Evolutionary conservation across 2,329 filamentous ascomycete genomes (phyloP), one percentile per base, ranked within the genome.

Genomic region (Fusarium proliferatum): DNA sequence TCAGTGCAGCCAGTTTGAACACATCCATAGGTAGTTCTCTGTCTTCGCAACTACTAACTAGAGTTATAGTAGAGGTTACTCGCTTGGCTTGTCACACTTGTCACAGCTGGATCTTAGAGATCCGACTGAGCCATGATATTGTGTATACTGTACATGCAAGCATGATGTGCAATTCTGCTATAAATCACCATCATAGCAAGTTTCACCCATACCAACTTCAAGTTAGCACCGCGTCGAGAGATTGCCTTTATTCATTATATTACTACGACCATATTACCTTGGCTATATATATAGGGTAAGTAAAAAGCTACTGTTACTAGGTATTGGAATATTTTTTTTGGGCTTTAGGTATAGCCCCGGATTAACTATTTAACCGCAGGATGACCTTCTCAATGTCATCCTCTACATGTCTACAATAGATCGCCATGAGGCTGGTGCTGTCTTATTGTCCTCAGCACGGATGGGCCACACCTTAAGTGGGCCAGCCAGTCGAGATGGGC

Each of bases 401-500:
- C 36, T n/a, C 21, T 36, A 33, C 26, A 38, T 55, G 34, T 55
- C 36, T 64, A 64, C 58, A 59, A 64, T 71, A 67, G 67, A 71
- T 76, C 75, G 63, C 59, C 56, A 41, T 68, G 74, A 76, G 74
- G 74, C 65, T 76, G 73, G 73, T 70, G 61, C n/a, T 71, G 48
- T 23, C 57, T 65, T 38, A 33, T 43, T 61, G 41, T 59, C 38
- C 61, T 62, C 26, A 67, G 62, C 67, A 46, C 57, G 63, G 60
- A 57, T 68, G 41, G 71, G 61, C 56, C 63, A 64, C 51, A 72
- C 23, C 53, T 65, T 46, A 68, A 62, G 72, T 74, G 71, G 72
- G 58, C 26, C 71, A 26, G 56, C 30, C 51, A 48, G 64, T 52
- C 43, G 49, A 69, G 61, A 72, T 64, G 46, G 68, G 48, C 68